phyloP scores from a whole-genome alignment of 768 basidiomycete genomes.

The Calvatia gigantea region DNA sequence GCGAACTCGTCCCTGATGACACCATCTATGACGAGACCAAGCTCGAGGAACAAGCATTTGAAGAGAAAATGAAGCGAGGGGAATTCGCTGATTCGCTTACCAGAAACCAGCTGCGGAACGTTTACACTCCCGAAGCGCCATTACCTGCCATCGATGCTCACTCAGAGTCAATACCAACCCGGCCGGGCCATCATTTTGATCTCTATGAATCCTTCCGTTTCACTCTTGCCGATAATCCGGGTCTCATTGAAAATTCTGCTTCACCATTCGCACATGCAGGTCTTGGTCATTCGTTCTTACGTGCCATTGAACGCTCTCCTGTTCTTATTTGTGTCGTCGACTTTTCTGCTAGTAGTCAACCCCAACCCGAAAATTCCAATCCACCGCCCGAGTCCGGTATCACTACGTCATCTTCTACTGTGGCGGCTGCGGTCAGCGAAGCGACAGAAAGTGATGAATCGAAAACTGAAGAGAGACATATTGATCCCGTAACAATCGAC shows the following conservation, averaged over 20 bases:
- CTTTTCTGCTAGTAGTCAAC: constrained; percentile 48
- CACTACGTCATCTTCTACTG: neutral
- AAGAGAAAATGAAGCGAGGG: constrained; percentile 46
- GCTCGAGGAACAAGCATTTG: constrained; percentile 46
- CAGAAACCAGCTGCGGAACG: constrained; percentile 38
- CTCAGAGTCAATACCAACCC: constrained; percentile 7
- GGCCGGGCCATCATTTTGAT: constrained; percentile 49
- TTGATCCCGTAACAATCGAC: neutral
- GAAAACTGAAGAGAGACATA: neutral
- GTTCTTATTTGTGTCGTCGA: constrained; percentile 94
- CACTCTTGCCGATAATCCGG: constrained; percentile 96
- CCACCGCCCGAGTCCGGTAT: neutral
- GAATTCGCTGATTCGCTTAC: constrained; percentile 48
- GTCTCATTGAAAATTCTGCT: constrained; percentile 72
- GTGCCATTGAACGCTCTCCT: constrained; percentile 88
- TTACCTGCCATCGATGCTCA: constrained; percentile 7
- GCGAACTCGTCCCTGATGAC: constrained; percentile 40
- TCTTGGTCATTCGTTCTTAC: constrained; percentile 89
- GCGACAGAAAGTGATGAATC: neutral
- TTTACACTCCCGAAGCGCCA: constrained; percentile 18
- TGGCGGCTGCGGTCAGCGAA: neutral
- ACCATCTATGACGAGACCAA: constrained; percentile 65
- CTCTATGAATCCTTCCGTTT: constrained; percentile 78
- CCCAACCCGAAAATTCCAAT: neutral
- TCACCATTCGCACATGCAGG: constrained; percentile 45